Evolutionary conservation across 148 eudicot genomes (phyloP).

Genomic region (Vaccinium corymbosum): DNA sequence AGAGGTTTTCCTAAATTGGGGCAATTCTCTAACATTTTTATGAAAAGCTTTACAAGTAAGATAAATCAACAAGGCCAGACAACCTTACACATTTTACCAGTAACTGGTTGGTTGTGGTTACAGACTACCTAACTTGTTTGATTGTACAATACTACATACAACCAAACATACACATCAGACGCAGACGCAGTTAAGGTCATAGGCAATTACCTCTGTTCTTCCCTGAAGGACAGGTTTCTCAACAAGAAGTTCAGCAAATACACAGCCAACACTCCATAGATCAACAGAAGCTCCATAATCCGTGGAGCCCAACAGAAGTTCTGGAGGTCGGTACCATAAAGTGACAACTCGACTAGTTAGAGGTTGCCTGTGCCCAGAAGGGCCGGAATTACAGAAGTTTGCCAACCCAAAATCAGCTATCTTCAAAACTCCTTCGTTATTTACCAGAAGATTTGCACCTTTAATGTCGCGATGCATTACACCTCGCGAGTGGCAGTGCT

Average conservation of each 20-base stretch:
- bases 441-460: conserved; percentile 33
- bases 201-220: conserved; percentile 38
- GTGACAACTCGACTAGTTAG: conserved; percentile 45
- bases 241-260: conserved; percentile 36
- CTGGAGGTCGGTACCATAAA: conserved; percentile 47
- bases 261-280: conserved; percentile 44
- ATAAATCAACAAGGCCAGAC: not conserved
- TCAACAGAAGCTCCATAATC: conserved; percentile 36
- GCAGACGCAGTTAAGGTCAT: not conserved
- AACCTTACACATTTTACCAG: not conserved
- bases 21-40: not conserved
- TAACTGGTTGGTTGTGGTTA: not conserved
- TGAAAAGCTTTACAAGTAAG: not conserved
- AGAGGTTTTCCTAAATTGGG: not conserved
- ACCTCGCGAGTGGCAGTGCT: conserved; percentile 41
- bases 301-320: conserved; percentile 42
- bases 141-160: not conserved
- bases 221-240: conserved; percentile 38
- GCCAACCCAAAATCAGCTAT: conserved; percentile 60
- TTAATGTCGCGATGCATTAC: conserved; percentile 44
- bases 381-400: conserved; percentile 27
- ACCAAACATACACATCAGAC: not conserved
- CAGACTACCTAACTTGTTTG: not conserved
- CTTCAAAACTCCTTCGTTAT: conserved; percentile 53
- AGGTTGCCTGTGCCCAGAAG: conserved; percentile 20